Evolutionary conservation across 768 basidiomycete species (phyloP), one percentile per base, ranked within the genome.

Genomic region (Panellus pusillus): DNA sequence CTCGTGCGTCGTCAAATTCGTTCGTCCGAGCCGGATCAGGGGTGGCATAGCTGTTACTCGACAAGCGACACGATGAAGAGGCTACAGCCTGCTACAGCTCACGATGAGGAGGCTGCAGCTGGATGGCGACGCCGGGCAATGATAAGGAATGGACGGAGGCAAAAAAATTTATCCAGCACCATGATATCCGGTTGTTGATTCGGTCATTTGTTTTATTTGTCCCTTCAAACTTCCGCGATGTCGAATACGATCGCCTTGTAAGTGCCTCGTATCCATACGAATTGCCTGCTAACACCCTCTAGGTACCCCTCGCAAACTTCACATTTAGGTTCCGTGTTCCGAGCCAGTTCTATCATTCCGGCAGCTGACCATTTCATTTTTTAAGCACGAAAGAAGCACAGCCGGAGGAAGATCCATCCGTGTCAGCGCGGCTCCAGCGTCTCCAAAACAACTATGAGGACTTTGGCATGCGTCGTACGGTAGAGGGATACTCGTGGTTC

Each of bases 361-460:
- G 43, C 29, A 44, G 43, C 48, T 62, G 47, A 50, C 54, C 37
- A 24, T 35, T 41, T 32, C 24, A 24, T 24, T 24, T 24, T 24
- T 19, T 31, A 52, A 96, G 94, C 67, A 93, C 93, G 40, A 97
- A 98, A 69, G 95, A 97, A 66, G 86, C 93, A 0, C 97, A 98
- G 67, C 92, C 93, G 7, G 94, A 98, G 65, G 97, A 99, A 69
- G 97, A 98, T 64, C 91, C 94, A 0, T 95, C 93, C 2, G 97
- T 99, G 2, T 87, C 93, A 1, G 93, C 95, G 2, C 89, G 97
- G 43, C 78, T 99, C 7, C 92, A 94, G 68, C 86, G 97, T 14
- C 81, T 99, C 11, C 91, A 97, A 68, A 91, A 91, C 68, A 96
- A 98, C 70, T 98, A 95, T 80, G 91, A 93, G 68, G 92, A 96